Conservation (phyloP, 192 early-diverging fungal species). For the Entrophospora sp. region DNA sequence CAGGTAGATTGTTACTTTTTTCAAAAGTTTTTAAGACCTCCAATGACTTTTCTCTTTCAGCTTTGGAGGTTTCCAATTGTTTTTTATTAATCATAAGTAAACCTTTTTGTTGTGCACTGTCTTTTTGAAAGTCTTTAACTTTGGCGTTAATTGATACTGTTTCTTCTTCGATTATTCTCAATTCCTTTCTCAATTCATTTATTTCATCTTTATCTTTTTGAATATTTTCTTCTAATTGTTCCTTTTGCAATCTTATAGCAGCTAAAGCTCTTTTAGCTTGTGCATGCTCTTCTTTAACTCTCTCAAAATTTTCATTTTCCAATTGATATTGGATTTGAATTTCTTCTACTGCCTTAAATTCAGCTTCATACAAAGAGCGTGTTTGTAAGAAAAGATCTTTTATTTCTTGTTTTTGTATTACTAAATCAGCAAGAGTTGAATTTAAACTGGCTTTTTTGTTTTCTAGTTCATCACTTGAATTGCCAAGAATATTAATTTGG, state of each 20-base stretch:
- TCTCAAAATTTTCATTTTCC: conserved; percentile 35
- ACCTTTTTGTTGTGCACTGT: conserved; percentile 50
- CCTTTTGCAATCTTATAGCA: conserved; percentile 37
- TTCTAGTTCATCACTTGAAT: conserved; percentile 45
- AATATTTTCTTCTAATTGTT: conserved; percentile 35
- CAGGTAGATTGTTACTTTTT: too few relatives aligned
- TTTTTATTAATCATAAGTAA: conserved; percentile 57
- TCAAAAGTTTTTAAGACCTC: conserved; percentile 5
- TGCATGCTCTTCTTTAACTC: conserved; percentile 38
- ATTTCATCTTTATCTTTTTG: conserved; percentile 39
- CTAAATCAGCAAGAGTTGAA: conserved; percentile 46
- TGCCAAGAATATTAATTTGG: conserved; percentile 44
- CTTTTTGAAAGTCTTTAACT: conserved; percentile 44
- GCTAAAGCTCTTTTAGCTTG: conserved; percentile 41
- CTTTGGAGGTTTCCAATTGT: conserved; percentile 46
- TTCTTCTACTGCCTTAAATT: conserved; percentile 46
- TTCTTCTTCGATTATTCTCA: conserved; percentile 51
- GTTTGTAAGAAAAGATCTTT: conserved; percentile 45
- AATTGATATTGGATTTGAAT: conserved; percentile 40
- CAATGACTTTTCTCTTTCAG: conserved; percentile 53
- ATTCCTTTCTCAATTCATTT: conserved; percentile 34
- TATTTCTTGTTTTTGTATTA: conserved; percentile 54
- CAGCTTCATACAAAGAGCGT: conserved; percentile 50
- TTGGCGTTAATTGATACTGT: conserved; percentile 36
- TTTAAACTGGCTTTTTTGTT: conserved; percentile 46